A percentile compares a stretch with the other conserved stretches of the same genome.
Conservation (phyloP, 345 rosid species). For the Boechera divaricarpa region DNA sequence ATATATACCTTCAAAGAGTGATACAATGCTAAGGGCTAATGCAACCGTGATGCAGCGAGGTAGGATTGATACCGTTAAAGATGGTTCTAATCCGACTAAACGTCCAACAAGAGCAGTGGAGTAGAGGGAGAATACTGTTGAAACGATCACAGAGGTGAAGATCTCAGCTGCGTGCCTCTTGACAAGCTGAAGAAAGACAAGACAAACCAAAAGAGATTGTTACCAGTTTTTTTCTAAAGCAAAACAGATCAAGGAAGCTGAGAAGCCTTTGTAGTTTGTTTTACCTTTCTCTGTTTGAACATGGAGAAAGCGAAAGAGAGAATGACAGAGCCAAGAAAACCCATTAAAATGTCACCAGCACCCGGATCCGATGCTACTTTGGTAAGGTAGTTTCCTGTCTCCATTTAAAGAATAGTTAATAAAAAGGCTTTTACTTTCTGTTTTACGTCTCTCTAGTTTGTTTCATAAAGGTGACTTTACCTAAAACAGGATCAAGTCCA, state of each 20-base stretch:
- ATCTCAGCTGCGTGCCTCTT: constrained; percentile 96
- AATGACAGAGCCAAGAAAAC: constrained; percentile 92
- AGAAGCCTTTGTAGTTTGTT: neutral
- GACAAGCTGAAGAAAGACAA: constrained; percentile 68
- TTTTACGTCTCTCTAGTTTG: neutral
- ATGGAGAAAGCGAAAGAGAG: constrained; percentile 94
- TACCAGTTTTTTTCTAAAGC: neutral
- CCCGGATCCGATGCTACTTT: constrained; percentile 82
- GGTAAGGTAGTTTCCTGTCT: constrained; percentile 81
- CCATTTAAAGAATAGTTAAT: constrained; percentile 1
- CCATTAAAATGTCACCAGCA: constrained; percentile 96
- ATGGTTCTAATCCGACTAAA: constrained; percentile 72
- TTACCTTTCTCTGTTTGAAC: constrained; percentile 96
- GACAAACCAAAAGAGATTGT: neutral
- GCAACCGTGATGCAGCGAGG: constrained; percentile 96
- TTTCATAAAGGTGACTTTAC: constrained; percentile 45
- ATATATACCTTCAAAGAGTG: constrained; percentile 84
- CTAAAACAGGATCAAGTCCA: constrained; percentile 87
- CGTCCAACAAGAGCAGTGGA: constrained; percentile 91
- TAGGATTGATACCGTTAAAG: constrained; percentile 77
- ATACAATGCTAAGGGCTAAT: constrained; percentile 92
- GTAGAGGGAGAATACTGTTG: constrained; percentile 88
- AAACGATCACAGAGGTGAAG: constrained; percentile 76
- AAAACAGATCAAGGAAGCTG: constrained; percentile 14
- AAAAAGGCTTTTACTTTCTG: neutral